Evolutionary conservation across 768 basidiomycete species (phyloP).

Genomic region (Pleurotus platypus): DNA sequence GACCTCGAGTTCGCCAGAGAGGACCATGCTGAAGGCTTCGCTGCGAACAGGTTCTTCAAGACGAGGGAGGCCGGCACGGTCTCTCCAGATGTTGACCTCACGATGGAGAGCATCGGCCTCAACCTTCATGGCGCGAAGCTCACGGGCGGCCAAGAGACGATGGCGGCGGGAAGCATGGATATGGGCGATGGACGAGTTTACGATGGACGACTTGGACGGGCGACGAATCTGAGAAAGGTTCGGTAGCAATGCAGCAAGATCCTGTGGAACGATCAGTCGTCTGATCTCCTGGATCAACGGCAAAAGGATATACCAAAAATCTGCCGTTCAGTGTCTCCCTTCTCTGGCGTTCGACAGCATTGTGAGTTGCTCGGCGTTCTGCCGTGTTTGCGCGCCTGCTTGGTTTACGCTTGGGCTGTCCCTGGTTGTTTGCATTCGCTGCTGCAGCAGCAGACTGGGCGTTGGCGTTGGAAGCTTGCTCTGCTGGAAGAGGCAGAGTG

Average conservation of each 20-base stretch:
- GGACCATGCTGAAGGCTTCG: slow-evolving; percentile 69
- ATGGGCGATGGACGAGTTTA: slow-evolving; percentile 92
- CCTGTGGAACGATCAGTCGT: slow-evolving; percentile 38
- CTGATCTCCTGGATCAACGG: slow-evolving; percentile 5
- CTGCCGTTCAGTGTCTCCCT: slow-evolving; percentile 91
- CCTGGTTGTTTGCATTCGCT: slow-evolving; percentile 1
- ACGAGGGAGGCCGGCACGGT: slow-evolving; percentile 65
- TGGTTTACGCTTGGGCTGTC: slow-evolving; percentile 74
- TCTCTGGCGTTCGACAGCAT: slow-evolving; percentile 92
- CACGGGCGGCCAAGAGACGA: slow-evolving; percentile 75
- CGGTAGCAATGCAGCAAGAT: slow-evolving; percentile 88
- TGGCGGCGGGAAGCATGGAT: slow-evolving; percentile 81
- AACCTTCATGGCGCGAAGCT: slow-evolving; percentile 72
- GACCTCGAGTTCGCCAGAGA: slow-evolving; percentile 69
- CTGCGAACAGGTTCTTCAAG: slow-evolving; percentile 72
- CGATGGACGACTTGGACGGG: slow-evolving; percentile 94
- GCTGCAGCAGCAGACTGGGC: slow-evolving; percentile 4
- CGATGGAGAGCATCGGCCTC: slow-evolving; percentile 86
- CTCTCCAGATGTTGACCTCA: slow-evolving; percentile 93
- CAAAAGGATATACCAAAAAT: slow-evolving; percentile 64
- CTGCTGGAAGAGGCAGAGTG: slow-evolving; percentile 29
- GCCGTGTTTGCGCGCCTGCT: slow-evolving; percentile 92
- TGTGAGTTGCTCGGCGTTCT: slow-evolving; percentile 94
- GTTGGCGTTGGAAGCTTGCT: slow-evolving; percentile 14
- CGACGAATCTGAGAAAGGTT: slow-evolving; percentile 88